Base-by-base conservation (phyloP, 2,329 filamentous ascomycete species). In the Chrysoporthe deuterocubensis region DNA sequence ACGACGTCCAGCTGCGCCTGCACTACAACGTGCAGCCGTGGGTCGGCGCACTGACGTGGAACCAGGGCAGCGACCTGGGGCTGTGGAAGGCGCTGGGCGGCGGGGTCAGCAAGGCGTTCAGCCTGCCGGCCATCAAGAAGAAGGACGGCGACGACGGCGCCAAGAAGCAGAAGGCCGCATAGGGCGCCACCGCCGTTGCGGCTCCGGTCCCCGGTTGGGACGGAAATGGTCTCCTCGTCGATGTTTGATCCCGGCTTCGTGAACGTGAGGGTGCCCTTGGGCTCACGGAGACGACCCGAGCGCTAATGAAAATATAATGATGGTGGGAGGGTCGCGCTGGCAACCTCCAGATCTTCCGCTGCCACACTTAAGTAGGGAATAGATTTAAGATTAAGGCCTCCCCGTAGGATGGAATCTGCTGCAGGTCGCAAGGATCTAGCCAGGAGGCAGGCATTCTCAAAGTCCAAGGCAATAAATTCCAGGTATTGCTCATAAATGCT, bases 11-110 rank as follows among this genome's bases (percentile, higher is more conserved):
- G 42, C 83, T 99, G 71, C 89, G 90, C 74, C 83, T 98, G 64
- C 91, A 96, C 76, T 99, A 97, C 89, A 98, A 98, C 81, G 92
- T 98, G 69, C 96, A 99, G 84, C 96, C 96, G 43, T 98, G 95
- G 93, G 93, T 99, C 13, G 96, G 96, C 16, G 81, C 91, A 64
- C 80, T 98, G 78, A 91, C 91, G 54, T 99, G 96, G 96, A 90
- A 91, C 75, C 83, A 88, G 71, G 78, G 83, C 71, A 73, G 76
- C 54, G 83, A 87, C 71, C 78, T 87, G 66, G 87, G 87, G 11
- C 77, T 81, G 62, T 94, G 92, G 92, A 85, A 89, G 80, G 83
- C 81, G 65, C 74, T 94, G 70, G 81, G 83, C 73, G 89, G 87
- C 5, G 91, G 90, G n/a, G 76, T 85, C 71, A 92, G 89, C 75